Evolutionary conservation across 1,139 yeast species (phyloP).

Genomic region (Entelexis sorbosivorans): DNA sequence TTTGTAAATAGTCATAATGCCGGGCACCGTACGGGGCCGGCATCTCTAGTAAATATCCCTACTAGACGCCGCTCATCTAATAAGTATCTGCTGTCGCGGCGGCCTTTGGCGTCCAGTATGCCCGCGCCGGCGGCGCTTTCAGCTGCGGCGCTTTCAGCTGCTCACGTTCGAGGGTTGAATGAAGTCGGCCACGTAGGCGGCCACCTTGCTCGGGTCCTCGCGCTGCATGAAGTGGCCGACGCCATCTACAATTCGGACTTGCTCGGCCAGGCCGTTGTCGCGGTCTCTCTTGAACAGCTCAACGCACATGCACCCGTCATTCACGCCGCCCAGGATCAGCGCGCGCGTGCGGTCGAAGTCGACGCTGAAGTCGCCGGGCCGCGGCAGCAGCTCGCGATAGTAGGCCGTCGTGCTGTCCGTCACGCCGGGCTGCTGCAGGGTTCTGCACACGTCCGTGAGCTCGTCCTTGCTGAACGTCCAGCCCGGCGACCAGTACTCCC

Average conservation of each 20-base stretch:
- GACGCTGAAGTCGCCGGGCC: conserved; percentile 11
- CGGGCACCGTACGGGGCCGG: too few relatives aligned
- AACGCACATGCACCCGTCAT: conserved; percentile 25
- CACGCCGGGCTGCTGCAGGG: conserved; percentile 24
- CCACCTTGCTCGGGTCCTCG: conserved; percentile 22
- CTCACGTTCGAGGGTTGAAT: not conserved
- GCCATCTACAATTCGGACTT: conserved; percentile 19
- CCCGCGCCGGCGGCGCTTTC: too few relatives aligned
- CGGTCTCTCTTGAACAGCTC: not conserved
- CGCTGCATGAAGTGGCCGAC: conserved; percentile 28
- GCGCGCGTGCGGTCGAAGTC: conserved; percentile 23
- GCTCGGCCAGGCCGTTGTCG: not conserved
- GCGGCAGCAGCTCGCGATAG: conserved; percentile 22
- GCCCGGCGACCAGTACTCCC: conserved; percentile 27
- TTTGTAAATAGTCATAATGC: not conserved
- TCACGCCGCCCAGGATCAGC: conserved; percentile 23
- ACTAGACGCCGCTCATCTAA: too few relatives aligned
- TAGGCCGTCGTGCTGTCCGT: conserved; percentile 26
- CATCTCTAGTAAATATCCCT: too few relatives aligned
- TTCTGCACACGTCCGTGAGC: conserved; percentile 20
- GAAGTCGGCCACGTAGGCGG: not conserved
- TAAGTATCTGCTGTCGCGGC: too few relatives aligned
- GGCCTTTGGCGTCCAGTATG: too few relatives aligned
- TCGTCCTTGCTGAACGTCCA: conserved; percentile 23
- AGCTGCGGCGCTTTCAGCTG: too few relatives aligned